Percentiles rank a stretch among this genome's conserved stretches.
Evolutionary conservation across 176 grass and related monocot genomes (phyloP).

Genomic region (Oryza glaberrima): DNA sequence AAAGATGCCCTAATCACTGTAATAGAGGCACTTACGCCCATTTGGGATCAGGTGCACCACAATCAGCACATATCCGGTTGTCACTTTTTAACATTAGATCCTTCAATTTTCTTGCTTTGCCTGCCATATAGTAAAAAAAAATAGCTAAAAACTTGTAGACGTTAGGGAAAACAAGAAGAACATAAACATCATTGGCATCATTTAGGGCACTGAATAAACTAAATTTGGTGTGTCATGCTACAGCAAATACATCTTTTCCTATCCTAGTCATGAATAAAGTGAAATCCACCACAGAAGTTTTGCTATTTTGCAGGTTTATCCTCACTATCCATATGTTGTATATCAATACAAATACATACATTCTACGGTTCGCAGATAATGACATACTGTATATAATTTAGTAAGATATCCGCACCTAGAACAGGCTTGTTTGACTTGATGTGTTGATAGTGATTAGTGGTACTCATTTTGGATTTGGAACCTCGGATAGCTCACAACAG

Average conservation of each 20-base stretch:
- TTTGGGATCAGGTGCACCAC: constrained; percentile 88
- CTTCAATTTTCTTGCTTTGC: constrained; percentile 89
- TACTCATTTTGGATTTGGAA: constrained; percentile 55
- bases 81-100: constrained; percentile 90
- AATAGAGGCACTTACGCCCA: constrained; percentile 79
- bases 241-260: neutral
- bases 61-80: constrained; percentile 94
- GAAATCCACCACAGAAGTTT: constrained; percentile 21
- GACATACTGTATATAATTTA: constrained; percentile 10
- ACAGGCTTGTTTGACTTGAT: constrained; percentile 54
- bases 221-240: constrained; percentile 23
- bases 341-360: neutral
- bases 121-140: constrained; percentile 45
- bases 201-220: constrained; percentile 7
- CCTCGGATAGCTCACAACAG: constrained; percentile 39
- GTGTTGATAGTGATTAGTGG: constrained; percentile 46
- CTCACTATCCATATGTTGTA: neutral
- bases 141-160: neutral
- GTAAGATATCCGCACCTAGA: constrained; percentile 45
- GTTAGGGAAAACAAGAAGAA: neutral
- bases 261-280: constrained; percentile 3
- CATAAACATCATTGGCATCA: neutral
- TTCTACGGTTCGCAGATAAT: neutral
- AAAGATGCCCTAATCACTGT: constrained; percentile 33
- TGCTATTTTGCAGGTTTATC: neutral